These are phyloP conservation scores for Pythium myriotylum DNA, from an alignment of 352 stramenopile species.

Conservation along the genomic window DNA sequence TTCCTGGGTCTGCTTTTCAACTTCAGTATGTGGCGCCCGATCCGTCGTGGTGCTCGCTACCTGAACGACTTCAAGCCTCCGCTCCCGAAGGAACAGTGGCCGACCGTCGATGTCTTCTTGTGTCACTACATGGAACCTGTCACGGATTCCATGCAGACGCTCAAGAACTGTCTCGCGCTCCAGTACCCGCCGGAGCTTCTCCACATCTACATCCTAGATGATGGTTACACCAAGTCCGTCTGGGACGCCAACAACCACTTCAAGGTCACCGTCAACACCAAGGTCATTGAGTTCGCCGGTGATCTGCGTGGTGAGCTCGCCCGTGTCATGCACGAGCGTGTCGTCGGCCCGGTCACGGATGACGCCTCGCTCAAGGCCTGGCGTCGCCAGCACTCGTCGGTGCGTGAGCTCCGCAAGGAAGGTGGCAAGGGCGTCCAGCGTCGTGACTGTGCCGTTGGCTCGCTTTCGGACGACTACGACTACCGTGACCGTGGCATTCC, in stretches of 20 bases:
- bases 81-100: constrained; percentile 89
- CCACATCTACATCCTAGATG: constrained; percentile 88
- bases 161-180: constrained; percentile 87
- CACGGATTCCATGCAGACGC: constrained; percentile 76
- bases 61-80: constrained; percentile 91
- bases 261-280: constrained; percentile 90
- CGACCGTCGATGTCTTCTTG: constrained; percentile 86
- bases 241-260: constrained; percentile 91
- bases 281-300: constrained; percentile 86
- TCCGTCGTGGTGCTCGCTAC: constrained; percentile 85
- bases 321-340: constrained; percentile 86
- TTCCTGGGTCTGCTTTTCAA: constrained; percentile 89
- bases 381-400: constrained; percentile 86
- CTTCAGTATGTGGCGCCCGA: constrained; percentile 91
- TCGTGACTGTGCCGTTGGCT: constrained; percentile 85
- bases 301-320: constrained; percentile 83
- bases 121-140: constrained; percentile 92
- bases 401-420: constrained; percentile 83
- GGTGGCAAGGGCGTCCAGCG: constrained; percentile 79
- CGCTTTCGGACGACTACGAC: constrained; percentile 89
- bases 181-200: constrained; percentile 88
- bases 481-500: constrained; percentile 89
- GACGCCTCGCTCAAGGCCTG: constrained; percentile 81
- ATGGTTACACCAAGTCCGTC: constrained; percentile 90
- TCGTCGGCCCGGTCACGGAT: constrained; percentile 76